Base-by-base conservation (phyloP, 2,329 filamentous ascomycete genomes). In the Metarhizium guizhouense region DNA sequence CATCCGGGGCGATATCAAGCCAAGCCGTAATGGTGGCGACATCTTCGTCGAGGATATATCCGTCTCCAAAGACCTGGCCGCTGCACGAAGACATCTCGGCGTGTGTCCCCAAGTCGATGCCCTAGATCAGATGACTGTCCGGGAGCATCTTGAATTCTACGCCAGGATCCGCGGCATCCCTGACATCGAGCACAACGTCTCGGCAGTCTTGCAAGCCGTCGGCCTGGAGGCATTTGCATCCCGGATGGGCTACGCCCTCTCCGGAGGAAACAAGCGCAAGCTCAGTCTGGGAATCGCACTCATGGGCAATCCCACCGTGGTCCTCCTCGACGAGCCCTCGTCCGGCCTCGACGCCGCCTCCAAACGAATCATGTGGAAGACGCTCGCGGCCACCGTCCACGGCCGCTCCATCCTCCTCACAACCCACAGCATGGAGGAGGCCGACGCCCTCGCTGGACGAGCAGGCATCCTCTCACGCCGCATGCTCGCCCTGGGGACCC, bases 341-440 rank as follows among this genome's bases (percentile, higher is more conserved):
- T 91, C 86, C 0, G 91, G 92, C 0, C 88, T 96, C 74, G 93
- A 97, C 63, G 91, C 92, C 0, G 90, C 90, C 0, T 87, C 90
- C 0, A 96, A 96, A 70, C 82, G 93, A 47, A 81, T 95, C 61
- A 95, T 97, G 88, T 96, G 93, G 93, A 83, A 83, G 56, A 95
- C 91, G 0, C 77, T 96, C 1, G 82, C 83, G 3, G 80, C 84
- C 1, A 85, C 92, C 3, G 85, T 87, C 0, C 81, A 84, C 0
- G 90, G 90, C 0, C 82, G 92, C n/a, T 88, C 86, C 0, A 82
- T 96, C 16, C 77, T 97, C 2, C 79, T 97, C 18, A 96, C 93
- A 0, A 96, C 93, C 0, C 93, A 97, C 69, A 89, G 84, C 51
- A 96, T 96, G 91, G 92, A 96, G 68, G 93, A 96, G 72, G 93